phyloP scores from a whole-genome alignment of 2,329 filamentous ascomycete species.

The Rosellinia necatrix region DNA sequence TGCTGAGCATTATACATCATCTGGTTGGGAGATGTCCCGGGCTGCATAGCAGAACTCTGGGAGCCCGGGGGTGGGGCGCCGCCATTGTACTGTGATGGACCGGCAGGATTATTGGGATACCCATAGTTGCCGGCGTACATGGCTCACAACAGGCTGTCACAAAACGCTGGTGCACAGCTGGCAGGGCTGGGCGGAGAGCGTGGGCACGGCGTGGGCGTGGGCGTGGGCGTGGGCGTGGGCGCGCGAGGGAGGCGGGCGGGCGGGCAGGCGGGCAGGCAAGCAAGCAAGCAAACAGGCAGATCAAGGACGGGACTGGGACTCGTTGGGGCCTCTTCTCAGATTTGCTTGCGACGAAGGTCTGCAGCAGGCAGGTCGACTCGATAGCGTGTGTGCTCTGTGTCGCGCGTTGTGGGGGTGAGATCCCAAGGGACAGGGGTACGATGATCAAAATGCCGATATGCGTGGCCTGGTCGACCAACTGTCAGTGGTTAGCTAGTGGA shows the following conservation, averaged over 20 bases:
- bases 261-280: constrained; percentile 29
- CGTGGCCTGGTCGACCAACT: constrained; percentile 8
- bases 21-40: constrained; percentile 44
- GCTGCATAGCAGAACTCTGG: constrained; percentile 53
- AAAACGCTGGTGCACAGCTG: constrained; percentile 36
- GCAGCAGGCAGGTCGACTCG: constrained; percentile 22
- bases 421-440: constrained; percentile 37
- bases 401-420: constrained; percentile 40
- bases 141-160: constrained; percentile 44
- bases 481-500: constrained; percentile 14
- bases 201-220: constrained; percentile 22
- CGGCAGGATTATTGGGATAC: constrained; percentile 55
- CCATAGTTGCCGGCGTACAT: constrained; percentile 63
- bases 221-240: constrained; percentile 7
- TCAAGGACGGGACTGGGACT: constrained; percentile 37
- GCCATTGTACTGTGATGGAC: constrained; percentile 54
- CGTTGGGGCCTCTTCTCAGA: constrained; percentile 34
- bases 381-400: constrained; percentile 26
- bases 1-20: constrained; percentile 66
- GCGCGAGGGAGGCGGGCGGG: constrained; percentile 24
- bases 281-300: constrained; percentile 28
- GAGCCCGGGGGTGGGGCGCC: constrained; percentile 48
- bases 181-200: constrained; percentile 38
- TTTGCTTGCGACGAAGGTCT: constrained; percentile 32
- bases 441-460: constrained; percentile 34